Evolutionary conservation across 2,329 filamentous ascomycete genomes (phyloP).

Genomic region (Xylariaceae sp.): DNA sequence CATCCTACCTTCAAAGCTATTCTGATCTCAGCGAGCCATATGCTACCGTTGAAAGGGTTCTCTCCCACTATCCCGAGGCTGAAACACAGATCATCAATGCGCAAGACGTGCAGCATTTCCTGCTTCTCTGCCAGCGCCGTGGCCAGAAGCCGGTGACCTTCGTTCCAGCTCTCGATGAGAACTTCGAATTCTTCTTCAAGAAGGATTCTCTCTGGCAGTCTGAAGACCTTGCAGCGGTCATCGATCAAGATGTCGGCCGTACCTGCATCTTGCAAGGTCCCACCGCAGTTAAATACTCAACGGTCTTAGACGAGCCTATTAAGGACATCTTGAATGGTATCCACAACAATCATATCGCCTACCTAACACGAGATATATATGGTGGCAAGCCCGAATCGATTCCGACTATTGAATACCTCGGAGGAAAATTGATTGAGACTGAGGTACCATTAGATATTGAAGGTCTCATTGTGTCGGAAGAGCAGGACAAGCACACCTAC

Average conservation of each 20-base stretch:
- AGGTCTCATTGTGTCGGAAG: constrained; percentile 80
- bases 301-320: constrained; percentile 86
- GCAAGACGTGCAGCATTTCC: constrained; percentile 96
- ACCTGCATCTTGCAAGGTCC: constrained; percentile 97
- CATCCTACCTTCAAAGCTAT: constrained; percentile 87
- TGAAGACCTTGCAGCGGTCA: constrained; percentile 93
- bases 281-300: constrained; percentile 89
- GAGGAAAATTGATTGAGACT: constrained; percentile 77
- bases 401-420: constrained; percentile 91
- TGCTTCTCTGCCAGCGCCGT: constrained; percentile 86
- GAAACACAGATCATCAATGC: constrained; percentile 94
- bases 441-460: constrained; percentile 79
- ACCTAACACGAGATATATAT: constrained; percentile 80
- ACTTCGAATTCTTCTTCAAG: constrained; percentile 99
- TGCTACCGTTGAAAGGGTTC: constrained; percentile 73
- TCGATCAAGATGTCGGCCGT: constrained; percentile 92
- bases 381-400: constrained; percentile 71
- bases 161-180: constrained; percentile 91
- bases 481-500: constrained; percentile 79
- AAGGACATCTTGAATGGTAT: constrained; percentile 92
- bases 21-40: constrained; percentile 85
- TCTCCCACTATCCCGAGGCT: constrained; percentile 83
- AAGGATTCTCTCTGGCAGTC: constrained; percentile 99
- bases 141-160: constrained; percentile 97
- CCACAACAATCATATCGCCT: constrained; percentile 83